Percentiles rank a stretch among this genome's conserved stretches.
These are phyloP conservation scores for Cylindrotheca closterium DNA, from an alignment of 108 stramenopile species.

Conservation along the genomic window DNA sequence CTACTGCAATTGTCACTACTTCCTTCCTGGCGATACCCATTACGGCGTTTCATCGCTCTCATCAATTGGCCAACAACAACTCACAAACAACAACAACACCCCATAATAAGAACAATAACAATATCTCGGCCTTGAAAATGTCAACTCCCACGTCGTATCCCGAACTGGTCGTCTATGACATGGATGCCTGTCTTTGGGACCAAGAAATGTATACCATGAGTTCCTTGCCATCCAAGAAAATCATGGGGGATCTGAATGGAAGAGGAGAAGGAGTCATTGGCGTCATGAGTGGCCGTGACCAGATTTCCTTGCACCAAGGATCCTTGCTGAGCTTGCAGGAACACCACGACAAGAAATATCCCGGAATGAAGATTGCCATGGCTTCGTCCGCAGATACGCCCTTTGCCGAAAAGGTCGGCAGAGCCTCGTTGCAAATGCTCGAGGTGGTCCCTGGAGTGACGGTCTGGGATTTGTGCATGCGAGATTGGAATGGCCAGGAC, in stretches of 20 bases:
- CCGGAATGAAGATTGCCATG: slow-evolving; percentile 74
- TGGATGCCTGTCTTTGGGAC: slow-evolving; percentile 92
- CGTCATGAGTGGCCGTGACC: slow-evolving; percentile 60
- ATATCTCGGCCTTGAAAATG: background rate
- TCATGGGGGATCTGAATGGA: slow-evolving; percentile 71
- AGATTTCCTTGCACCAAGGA: slow-evolving; percentile 73
- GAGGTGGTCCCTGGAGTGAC: slow-evolving; percentile 83
- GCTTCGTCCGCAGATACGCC: slow-evolving; percentile 85
- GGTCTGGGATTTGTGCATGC: slow-evolving; percentile 74
- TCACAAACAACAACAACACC: too few relatives aligned
- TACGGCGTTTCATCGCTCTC: too few relatives aligned
- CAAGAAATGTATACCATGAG: slow-evolving; percentile 89
- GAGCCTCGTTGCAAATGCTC: slow-evolving; percentile 72
- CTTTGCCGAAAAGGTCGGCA: slow-evolving; percentile 68
- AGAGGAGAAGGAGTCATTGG: slow-evolving; percentile 76
- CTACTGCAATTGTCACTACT: too few relatives aligned
- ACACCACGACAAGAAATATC: slow-evolving; percentile 58
- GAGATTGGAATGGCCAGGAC: slow-evolving; percentile 78
- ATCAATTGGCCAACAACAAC: too few relatives aligned
- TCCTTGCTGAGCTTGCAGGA: slow-evolving; percentile 73
- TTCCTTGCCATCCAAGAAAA: slow-evolving; percentile 49
- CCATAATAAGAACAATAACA: too few relatives aligned
- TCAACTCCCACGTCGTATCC: slow-evolving; percentile 40
- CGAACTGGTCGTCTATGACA: slow-evolving; percentile 74
- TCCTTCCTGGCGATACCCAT: too few relatives aligned